These are phyloP conservation scores for Triticum urartu DNA, from an alignment of 176 grass and related monocot genomes.

Conservation along the genomic window DNA sequence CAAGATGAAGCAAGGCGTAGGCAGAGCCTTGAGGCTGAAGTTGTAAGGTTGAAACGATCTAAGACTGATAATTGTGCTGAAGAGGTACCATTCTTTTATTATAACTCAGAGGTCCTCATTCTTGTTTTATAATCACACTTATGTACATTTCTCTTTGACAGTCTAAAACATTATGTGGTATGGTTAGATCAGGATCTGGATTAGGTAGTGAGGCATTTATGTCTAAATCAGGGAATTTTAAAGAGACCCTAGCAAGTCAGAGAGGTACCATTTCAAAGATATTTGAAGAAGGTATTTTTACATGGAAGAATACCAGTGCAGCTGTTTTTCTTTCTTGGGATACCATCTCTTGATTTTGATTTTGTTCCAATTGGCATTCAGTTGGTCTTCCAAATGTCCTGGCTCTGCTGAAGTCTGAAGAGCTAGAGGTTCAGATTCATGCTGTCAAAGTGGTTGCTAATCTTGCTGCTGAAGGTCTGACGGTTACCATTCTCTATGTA, in stretches of 20 bases:
- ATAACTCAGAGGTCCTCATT: constrained; percentile 16
- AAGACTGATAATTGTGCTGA: constrained; percentile 45
- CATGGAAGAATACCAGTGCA: constrained; percentile 3
- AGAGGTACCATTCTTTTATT: constrained; percentile 53
- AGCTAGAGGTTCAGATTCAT: constrained; percentile 78
- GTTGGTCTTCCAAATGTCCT: constrained; percentile 77
- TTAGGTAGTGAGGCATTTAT: constrained; percentile 35
- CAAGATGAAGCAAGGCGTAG: constrained; percentile 55
- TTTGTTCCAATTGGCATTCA: constrained; percentile 39
- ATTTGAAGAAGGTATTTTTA: constrained; percentile 81
- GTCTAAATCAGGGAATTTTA: constrained; percentile 59
- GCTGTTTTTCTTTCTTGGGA: not conserved
- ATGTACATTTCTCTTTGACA: constrained; percentile 39
- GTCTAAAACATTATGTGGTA: constrained; percentile 45
- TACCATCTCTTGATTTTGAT: constrained; percentile 27
- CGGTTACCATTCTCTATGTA: not conserved
- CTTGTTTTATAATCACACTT: constrained; percentile 14
- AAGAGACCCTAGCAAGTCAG: constrained; percentile 59
- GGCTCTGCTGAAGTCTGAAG: constrained; percentile 85
- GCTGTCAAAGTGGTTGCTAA: constrained; percentile 88
- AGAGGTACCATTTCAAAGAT: constrained; percentile 81
- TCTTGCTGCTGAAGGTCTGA: constrained; percentile 84
- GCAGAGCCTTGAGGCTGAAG: constrained; percentile 74
- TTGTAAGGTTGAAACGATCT: constrained; percentile 55
- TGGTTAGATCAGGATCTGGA: constrained; percentile 61